Evolutionary conservation across 495 filamentous ascomycete genomes (phyloP).

Genomic region (Annulohypoxylon bovei): DNA sequence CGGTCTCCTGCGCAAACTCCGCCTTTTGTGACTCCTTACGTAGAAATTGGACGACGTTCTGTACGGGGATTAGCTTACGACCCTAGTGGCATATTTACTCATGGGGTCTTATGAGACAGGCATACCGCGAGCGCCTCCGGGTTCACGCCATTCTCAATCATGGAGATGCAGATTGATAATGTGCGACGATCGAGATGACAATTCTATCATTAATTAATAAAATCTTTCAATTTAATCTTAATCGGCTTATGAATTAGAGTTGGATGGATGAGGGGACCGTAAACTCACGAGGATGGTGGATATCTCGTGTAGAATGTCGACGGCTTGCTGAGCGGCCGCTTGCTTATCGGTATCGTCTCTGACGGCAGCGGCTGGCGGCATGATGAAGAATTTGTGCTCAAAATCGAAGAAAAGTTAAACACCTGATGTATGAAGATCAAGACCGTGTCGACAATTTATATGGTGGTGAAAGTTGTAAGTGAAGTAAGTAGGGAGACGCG

Average conservation of each 20-base stretch:
- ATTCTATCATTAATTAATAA: slow-evolving; percentile 67
- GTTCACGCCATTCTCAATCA: slow-evolving; percentile 96
- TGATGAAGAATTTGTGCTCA: neutral
- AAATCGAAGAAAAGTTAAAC: too few relatives aligned
- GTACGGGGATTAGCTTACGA: slow-evolving; percentile 7
- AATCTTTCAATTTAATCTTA: neutral
- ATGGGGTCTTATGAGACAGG: slow-evolving; percentile 11
- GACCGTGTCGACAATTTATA: neutral
- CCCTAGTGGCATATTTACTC: neutral
- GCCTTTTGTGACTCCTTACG: slow-evolving; percentile 67
- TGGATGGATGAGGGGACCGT: neutral
- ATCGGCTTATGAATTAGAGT: neutral
- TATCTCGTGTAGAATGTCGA: slow-evolving; percentile 95
- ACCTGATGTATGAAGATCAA: too few relatives aligned
- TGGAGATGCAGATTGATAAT: slow-evolving; percentile 90
- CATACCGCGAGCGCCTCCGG: slow-evolving; percentile 93
- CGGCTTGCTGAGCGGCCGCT: slow-evolving; percentile 91
- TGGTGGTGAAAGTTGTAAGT: slow-evolving; percentile 7
- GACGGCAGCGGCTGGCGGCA: slow-evolving; percentile 42
- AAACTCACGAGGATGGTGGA: slow-evolving; percentile 78
- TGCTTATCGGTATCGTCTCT: slow-evolving; percentile 73
- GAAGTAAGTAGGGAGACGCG: slow-evolving; percentile 25
- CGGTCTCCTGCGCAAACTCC: slow-evolving; percentile 46
- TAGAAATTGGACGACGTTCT: slow-evolving; percentile 80
- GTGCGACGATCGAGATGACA: slow-evolving; percentile 89